Conservation (phyloP, 768 basidiomycete genomes). For the Kwoniella bestiolae region DNA sequence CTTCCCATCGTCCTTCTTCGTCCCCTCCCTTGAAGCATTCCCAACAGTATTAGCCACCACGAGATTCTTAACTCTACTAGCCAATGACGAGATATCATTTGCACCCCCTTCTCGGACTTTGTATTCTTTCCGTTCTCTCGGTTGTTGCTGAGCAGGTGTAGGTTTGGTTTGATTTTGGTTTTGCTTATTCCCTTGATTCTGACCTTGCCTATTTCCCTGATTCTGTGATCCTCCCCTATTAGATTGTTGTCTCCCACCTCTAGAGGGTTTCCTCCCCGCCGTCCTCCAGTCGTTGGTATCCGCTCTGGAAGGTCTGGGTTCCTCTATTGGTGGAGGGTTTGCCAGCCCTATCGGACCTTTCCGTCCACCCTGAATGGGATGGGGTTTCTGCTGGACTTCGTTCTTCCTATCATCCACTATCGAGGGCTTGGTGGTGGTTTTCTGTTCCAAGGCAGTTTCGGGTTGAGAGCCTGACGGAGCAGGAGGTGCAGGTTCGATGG, state of each 20-base stretch:
- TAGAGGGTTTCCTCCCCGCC: not conserved
- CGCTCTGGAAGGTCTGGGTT: not conserved
- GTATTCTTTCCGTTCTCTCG: conserved; percentile 43
- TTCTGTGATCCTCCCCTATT: not conserved
- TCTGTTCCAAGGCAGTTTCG: conserved; percentile 9
- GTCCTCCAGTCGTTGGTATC: conserved; percentile 18
- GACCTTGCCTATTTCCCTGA: not conserved
- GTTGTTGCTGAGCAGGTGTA: conserved; percentile 1
- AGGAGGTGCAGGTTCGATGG: conserved; percentile 11
- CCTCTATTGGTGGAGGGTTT: conserved; percentile 33
- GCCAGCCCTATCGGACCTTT: conserved; percentile 41
- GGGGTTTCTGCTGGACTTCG: conserved; percentile 23
- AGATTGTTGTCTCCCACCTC: not conserved
- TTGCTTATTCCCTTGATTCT: not conserved
- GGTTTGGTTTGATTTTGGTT: conserved; percentile 1
- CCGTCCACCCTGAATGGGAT: conserved; percentile 38
- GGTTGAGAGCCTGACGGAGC: conserved; percentile 4
- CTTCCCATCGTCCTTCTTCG: conserved; percentile 1
- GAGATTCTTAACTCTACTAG: conserved; percentile 35
- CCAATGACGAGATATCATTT: conserved; percentile 37
- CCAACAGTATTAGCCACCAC: conserved; percentile 37
- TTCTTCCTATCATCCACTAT: conserved; percentile 14
- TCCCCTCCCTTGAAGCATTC: conserved; percentile 11
- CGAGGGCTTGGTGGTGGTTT: conserved; percentile 10
- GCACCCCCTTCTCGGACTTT: conserved; percentile 40